Conservation (phyloP, 148 eudicot species). For the Vaccinium macrocarpon region DNA sequence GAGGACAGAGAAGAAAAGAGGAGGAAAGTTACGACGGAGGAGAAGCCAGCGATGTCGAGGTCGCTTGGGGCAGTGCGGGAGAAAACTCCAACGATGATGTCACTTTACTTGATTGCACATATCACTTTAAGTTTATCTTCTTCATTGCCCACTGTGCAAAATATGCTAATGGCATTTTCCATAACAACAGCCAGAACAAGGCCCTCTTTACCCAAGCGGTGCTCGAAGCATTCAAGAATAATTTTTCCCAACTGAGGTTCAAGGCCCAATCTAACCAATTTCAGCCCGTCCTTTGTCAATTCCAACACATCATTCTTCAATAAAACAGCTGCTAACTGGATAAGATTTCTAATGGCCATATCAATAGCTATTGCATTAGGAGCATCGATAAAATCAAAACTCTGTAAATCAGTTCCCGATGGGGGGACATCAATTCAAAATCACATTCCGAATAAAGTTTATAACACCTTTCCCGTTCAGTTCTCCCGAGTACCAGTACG, state of each 20-base stretch:
- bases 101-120: too few relatives aligned
- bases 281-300: conserved; percentile 55
- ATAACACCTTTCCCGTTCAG: conserved; percentile 84
- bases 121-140: conserved; percentile 52
- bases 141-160: conserved; percentile 78
- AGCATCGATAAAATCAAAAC: conserved; percentile 85
- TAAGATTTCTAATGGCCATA: conserved; percentile 74
- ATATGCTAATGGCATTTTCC: conserved; percentile 83
- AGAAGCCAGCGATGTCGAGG: too few relatives aligned
- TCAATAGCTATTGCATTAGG: conserved; percentile 70
- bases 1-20: too few relatives aligned
- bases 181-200: conserved; percentile 87
- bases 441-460: conserved; percentile 67
- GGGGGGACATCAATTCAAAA: conserved; percentile 51
- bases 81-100: too few relatives aligned
- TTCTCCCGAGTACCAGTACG: conserved; percentile 85
- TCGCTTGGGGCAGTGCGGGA: too few relatives aligned
- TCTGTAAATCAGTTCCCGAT: conserved; percentile 59
- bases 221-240: conserved; percentile 52
- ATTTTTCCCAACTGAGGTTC: conserved; percentile 90
- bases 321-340: conserved; percentile 73
- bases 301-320: conserved; percentile 39
- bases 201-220: conserved; percentile 71
- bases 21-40: too few relatives aligned
- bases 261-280: conserved; percentile 70